Base-by-base conservation (phyloP, 2,329 filamentous ascomycete species). In the Paradendryphiella salina region DNA sequence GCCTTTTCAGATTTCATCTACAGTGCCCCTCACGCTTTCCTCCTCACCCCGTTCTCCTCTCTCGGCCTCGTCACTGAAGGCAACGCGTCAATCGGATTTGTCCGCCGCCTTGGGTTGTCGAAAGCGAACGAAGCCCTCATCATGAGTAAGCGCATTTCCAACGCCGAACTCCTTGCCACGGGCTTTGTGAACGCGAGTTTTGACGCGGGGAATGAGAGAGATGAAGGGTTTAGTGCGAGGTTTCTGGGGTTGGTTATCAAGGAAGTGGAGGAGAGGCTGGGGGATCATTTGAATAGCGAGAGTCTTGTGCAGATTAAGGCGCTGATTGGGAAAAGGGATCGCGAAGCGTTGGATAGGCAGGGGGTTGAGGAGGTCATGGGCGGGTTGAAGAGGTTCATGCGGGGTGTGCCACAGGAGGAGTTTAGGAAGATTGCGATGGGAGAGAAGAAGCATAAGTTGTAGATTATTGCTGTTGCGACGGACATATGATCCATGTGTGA, bases 391-490 rank as follows among this genome's bases (percentile, higher is more conserved):
- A 79, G 91, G 52, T 96, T 97, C 67, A 72, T 89, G 60, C 82
- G 77, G 54, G 91, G 91, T 0, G 80, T 91, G 35, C 94, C 94
- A 15, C 91, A 96, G 79, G 82, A 87, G 72, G 90, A 97, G 79
- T 97, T 97, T 70, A 77, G 81, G 66, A 92, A 89, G 80, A 77
- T 97, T 69, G 90, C 90, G 1, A 85, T 80, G 56, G 91, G 93
- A 10, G 84, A 94, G 80, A 97, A 96, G 84, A 90, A 86, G 71
- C 94, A 99, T 77, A 97, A 97, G 79, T 76, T 97, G 72, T 96
- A 79, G 57, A 11, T 56, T 18, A 29, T 2, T 34, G 2, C n/a
- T n/a, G n/a, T n/a, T n/a, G n/a, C n/a, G n/a, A n/a, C n/a, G n/a
- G n/a, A n/a, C n/a, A n/a, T n/a, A n/a, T n/a, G n/a, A n/a, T n/a